These are phyloP conservation scores for Leccinellum albellum DNA, from an alignment of 768 basidiomycete genomes.

Conservation along the genomic window DNA sequence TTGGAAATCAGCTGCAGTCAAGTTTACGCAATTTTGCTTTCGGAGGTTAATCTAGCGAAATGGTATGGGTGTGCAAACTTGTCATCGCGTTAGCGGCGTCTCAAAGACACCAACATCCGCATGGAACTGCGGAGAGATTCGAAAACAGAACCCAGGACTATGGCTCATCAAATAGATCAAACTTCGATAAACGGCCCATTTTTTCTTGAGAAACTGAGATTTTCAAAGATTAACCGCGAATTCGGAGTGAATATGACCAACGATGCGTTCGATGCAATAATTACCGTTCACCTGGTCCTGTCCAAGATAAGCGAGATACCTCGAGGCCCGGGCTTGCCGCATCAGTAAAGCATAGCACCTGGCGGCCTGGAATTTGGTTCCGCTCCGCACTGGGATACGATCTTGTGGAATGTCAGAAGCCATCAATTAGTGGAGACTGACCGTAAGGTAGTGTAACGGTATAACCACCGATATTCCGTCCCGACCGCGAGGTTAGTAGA, in stretches of 20 bases:
- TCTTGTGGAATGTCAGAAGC: constrained; percentile 1
- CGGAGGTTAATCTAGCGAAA: constrained; percentile 14
- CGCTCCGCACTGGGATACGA: constrained; percentile 8
- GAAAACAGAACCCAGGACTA: constrained; percentile 8
- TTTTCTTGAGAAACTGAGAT: constrained; percentile 16
- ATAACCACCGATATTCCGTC: constrained; percentile 23
- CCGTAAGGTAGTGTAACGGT: constrained; percentile 1
- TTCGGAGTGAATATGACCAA: constrained; percentile 8
- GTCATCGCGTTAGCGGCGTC: constrained; percentile 8
- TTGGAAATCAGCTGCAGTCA: constrained; percentile 18
- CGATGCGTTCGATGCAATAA: not conserved
- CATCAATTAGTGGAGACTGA: constrained; percentile 4
- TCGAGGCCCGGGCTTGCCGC: constrained; percentile 1
- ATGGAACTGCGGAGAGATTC: constrained; percentile 17
- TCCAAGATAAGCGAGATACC: constrained; percentile 1
- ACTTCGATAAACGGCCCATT: constrained; percentile 17
- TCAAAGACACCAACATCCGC: constrained; percentile 14
- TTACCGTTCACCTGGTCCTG: not conserved
- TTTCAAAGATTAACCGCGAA: constrained; percentile 24
- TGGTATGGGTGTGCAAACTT: constrained; percentile 6
- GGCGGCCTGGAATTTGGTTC: constrained; percentile 8
- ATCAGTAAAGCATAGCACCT: constrained; percentile 1
- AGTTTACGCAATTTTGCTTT: constrained; percentile 17
- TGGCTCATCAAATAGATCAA: constrained; percentile 24
- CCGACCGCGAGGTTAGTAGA: constrained; percentile 11